These are phyloP conservation scores for Fusarium sp. DNA, from an alignment of 2,329 filamentous ascomycete genomes.

Conservation along the genomic window DNA sequence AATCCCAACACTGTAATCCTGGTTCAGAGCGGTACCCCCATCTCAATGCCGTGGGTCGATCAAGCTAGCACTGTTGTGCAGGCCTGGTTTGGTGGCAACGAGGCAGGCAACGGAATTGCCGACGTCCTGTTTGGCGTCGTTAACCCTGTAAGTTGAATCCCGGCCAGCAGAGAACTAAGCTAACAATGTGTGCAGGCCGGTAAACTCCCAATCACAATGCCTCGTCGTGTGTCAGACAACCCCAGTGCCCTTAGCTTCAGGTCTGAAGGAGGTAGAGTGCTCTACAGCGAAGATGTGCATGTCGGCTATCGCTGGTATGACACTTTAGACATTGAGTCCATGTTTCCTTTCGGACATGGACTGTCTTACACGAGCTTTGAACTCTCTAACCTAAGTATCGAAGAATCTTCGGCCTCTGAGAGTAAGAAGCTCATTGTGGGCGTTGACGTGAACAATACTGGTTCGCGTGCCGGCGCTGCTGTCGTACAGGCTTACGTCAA, in stretches of 20 bases:
- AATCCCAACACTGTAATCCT: not conserved
- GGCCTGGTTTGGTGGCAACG: conserved; percentile 12
- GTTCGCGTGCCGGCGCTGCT: not conserved
- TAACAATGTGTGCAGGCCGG: not conserved
- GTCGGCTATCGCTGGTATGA: conserved; percentile 21
- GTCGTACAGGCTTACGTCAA: conserved; percentile 5
- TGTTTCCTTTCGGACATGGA: not conserved
- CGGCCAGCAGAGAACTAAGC: not conserved
- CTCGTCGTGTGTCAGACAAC: not conserved
- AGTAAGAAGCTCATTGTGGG: not conserved
- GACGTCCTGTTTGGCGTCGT: not conserved
- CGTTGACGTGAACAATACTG: not conserved
- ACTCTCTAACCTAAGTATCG: accelerated
- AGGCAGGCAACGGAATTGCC: conserved; percentile 2
- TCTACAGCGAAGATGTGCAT: conserved; percentile 14
- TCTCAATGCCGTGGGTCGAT: conserved; percentile 10
- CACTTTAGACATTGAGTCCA: not conserved
- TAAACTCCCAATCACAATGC: conserved; percentile 1
- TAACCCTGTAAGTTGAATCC: not conserved
- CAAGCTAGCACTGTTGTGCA: not conserved
- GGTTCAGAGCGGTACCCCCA: not conserved
- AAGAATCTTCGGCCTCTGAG: accelerated
- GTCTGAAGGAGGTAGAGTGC: not conserved
- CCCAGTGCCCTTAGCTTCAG: not conserved
- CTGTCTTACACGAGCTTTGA: conserved; percentile 2